Conservation (phyloP, 2,329 filamentous ascomycete species). For the Epichloe baconii region DNA sequence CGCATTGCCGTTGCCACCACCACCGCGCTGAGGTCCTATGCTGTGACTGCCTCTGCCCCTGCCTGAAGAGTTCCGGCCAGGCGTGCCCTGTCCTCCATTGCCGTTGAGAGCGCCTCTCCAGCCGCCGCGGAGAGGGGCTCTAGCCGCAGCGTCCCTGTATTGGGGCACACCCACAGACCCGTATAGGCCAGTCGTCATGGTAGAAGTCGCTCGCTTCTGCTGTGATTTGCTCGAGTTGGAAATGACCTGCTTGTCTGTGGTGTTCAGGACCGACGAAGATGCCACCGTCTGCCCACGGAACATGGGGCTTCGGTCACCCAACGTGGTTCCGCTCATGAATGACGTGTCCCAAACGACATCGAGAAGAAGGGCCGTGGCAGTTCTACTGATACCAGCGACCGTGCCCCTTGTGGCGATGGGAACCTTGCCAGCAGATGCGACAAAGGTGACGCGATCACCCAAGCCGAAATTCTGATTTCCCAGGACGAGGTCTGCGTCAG, state of each 20-base stretch:
- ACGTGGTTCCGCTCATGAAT: conserved; percentile 93
- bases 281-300: conserved; percentile 92
- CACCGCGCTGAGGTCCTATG: conserved; percentile 22
- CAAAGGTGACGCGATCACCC: conserved; percentile 87
- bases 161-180: conserved; percentile 48
- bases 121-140: conserved; percentile 39
- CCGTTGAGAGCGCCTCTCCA: conserved; percentile 46
- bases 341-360: conserved; percentile 89
- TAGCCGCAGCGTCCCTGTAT: conserved; percentile 42
- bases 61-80: conserved; percentile 20
- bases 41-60: conserved; percentile 27
- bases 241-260: conserved; percentile 70
- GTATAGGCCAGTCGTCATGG: conserved; percentile 40
- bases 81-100: conserved; percentile 22
- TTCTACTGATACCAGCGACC: conserved; percentile 87
- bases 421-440: conserved; percentile 84
- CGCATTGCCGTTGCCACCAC: conserved; percentile 10
- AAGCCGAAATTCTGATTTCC: conserved; percentile 72
- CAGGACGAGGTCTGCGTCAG: conserved; percentile 86
- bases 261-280: conserved; percentile 76
- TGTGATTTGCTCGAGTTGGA: conserved; percentile 41
- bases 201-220: conserved; percentile 37
- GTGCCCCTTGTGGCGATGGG: conserved; percentile 86
- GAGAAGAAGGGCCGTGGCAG: conserved; percentile 65
- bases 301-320: conserved; percentile 78